These are phyloP conservation scores for Thermoascus crustaceus DNA, from an alignment of 2,329 filamentous ascomycete species.

Conservation along the genomic window DNA sequence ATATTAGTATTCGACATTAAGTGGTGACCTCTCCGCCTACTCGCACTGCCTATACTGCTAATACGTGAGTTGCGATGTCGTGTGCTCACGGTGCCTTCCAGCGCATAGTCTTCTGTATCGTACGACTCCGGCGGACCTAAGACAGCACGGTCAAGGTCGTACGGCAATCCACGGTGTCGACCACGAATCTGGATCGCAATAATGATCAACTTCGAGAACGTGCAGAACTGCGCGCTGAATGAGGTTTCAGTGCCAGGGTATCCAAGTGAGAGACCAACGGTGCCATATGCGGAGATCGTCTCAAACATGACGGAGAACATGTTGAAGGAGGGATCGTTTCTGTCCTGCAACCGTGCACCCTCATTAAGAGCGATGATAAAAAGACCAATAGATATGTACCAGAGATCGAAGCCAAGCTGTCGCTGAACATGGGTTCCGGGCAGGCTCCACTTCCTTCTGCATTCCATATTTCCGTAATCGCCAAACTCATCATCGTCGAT, in stretches of 20 bases:
- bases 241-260: constrained; percentile 68
- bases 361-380: constrained; percentile 91
- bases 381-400: constrained; percentile 90
- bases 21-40: too few species aligned
- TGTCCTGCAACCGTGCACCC: constrained; percentile 58
- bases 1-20: too few species aligned
- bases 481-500: constrained; percentile 60
- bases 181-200: constrained; percentile 60
- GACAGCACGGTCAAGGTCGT: constrained; percentile 62
- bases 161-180: constrained; percentile 56
- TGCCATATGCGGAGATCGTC: constrained; percentile 84
- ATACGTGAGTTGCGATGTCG: constrained; percentile 30
- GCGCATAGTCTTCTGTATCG: constrained; percentile 50
- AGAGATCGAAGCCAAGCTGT: constrained; percentile 93
- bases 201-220: constrained; percentile 58
- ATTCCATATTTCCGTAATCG: constrained; percentile 42
- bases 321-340: constrained; percentile 51
- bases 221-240: constrained; percentile 72
- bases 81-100: constrained; percentile 42
- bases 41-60: constrained; percentile 16
- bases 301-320: constrained; percentile 71
- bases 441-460: constrained; percentile 63
- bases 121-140: constrained; percentile 58
- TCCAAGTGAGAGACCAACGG: constrained; percentile 82
- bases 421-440: constrained; percentile 84